These are phyloP conservation scores for Tuctoria greenei DNA, from an alignment of 176 grass and related monocot genomes.

Conservation along the genomic window DNA sequence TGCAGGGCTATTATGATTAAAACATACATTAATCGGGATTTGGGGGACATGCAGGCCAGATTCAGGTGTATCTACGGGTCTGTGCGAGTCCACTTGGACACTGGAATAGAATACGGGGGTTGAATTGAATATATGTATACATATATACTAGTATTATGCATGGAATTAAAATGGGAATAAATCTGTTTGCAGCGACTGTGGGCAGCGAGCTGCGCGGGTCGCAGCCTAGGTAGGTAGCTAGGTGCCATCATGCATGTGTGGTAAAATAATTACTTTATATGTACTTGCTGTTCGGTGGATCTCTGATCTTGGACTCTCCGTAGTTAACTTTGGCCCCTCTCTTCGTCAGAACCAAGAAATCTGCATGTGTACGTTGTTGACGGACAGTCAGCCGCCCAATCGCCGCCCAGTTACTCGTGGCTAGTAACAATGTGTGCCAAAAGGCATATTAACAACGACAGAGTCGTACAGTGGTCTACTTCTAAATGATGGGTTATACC, in stretches of 20 bases:
- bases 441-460: neutral
- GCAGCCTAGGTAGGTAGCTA: neutral
- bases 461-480: neutral
- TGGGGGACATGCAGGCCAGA: slow-evolving; percentile 52
- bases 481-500: no score
- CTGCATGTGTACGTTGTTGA: slow-evolving; percentile 12
- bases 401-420: slow-evolving; percentile 30
- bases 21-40: slow-evolving; percentile 44
- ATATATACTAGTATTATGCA: no score
- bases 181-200: slow-evolving; percentile 21
- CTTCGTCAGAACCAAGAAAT: neutral
- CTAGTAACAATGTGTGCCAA: slow-evolving; percentile 22
- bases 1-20: neutral
- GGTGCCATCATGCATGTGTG: slow-evolving; percentile 16
- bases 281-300: neutral
- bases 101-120: neutral
- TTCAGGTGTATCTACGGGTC: slow-evolving; percentile 41
- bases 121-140: neutral
- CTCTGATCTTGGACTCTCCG: neutral
- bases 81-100: slow-evolving; percentile 17
- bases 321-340: slow-evolving; percentile 23
- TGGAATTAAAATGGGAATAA: neutral
- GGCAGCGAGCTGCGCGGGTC: neutral
- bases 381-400: slow-evolving; percentile 30
- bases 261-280: neutral